Evolutionary conservation across 179 eudicot genomes (phyloP).

Genomic region (Patellifolia procumbens): DNA sequence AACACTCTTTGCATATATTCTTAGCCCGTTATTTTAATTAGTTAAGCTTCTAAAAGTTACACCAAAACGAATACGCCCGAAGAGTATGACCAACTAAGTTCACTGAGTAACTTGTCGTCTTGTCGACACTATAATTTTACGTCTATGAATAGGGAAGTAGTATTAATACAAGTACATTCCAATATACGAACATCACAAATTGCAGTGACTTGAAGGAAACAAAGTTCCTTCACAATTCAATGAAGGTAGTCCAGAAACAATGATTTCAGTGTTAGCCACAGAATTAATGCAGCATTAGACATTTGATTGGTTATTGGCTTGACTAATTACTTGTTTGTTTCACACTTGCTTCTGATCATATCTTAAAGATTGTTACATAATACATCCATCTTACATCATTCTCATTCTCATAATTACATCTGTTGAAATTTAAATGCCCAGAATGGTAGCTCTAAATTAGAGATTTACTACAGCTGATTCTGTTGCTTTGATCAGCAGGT

Average conservation of each 20-base stretch:
- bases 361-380: too few species aligned
- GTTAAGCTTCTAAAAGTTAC: too few species aligned
- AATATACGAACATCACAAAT: too few species aligned
- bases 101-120: background rate
- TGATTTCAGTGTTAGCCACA: background rate
- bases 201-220: too few species aligned
- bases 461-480: background rate
- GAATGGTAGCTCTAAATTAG: background rate
- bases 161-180: too few species aligned
- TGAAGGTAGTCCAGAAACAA: background rate
- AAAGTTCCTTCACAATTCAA: background rate
- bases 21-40: too few species aligned
- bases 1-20: too few species aligned
- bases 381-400: too few species aligned
- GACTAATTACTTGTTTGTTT: slow-evolving; percentile 3
- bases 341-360: background rate
- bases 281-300: background rate
- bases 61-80: too few species aligned
- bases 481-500: background rate
- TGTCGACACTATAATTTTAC: background rate
- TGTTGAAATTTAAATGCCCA: background rate
- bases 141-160: background rate
- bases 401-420: background rate
- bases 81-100: too few species aligned
- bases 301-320: background rate